Conservation (phyloP, 176 grass and related monocot genomes). For the Leersia perrieri region DNA sequence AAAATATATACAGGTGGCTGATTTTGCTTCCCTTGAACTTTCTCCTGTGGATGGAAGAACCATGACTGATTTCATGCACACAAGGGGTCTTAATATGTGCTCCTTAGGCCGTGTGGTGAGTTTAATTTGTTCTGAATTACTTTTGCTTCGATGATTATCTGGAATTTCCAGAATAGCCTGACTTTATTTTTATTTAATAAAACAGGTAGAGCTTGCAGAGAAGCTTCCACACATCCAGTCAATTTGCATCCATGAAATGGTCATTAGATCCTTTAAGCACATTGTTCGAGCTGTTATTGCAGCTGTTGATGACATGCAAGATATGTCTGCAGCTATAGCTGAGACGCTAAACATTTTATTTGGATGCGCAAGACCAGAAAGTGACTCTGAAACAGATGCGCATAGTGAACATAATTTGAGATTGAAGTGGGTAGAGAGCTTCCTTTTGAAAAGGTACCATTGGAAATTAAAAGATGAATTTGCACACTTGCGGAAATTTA, state of each 20-base stretch:
- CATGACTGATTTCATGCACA: constrained; percentile 99
- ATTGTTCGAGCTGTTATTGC: constrained; percentile 89
- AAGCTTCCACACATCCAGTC: constrained; percentile 97
- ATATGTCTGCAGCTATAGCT: constrained; percentile 70
- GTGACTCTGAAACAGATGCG: constrained; percentile 35
- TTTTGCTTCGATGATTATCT: constrained; percentile 16
- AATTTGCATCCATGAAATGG: constrained; percentile 99
- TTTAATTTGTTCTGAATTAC: constrained; percentile 23
- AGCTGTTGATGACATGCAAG: constrained; percentile 65
- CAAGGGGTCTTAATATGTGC: constrained; percentile 85
- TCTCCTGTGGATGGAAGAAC: constrained; percentile 99
- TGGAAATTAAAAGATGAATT: constrained; percentile 88
- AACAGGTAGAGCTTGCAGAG: constrained; percentile 89
- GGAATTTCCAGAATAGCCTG: constrained; percentile 20
- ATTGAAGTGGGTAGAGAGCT: constrained; percentile 79
- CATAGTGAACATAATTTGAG: constrained; percentile 48
- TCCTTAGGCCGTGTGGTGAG: constrained; percentile 86
- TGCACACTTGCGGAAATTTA: constrained; percentile 73
- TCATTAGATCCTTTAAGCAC: constrained; percentile 92
- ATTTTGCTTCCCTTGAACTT: constrained; percentile 99
- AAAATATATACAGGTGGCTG: constrained; percentile 63
- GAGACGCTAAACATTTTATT: constrained; percentile 89
- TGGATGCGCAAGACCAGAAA: constrained; percentile 59
- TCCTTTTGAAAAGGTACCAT: constrained; percentile 79
- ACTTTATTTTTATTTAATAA: constrained; percentile 24